phyloP scores from a whole-genome alignment of 495 filamentous ascomycete species.

The Pseudotulostoma volvatum region DNA sequence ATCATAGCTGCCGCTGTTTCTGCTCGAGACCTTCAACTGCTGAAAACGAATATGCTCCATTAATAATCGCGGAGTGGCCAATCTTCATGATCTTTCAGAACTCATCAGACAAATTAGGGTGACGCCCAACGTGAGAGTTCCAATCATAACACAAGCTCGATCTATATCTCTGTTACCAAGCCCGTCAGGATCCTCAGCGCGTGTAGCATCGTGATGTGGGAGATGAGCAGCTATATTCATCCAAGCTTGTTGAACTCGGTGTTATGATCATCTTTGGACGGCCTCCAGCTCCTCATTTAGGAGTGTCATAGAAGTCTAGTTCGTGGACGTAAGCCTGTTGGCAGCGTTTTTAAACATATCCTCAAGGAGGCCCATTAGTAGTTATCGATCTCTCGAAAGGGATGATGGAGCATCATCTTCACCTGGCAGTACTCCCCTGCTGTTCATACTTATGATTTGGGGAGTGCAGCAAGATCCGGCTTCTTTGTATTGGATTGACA shows the following conservation, averaged over 20 bases:
- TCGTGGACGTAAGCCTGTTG: not conserved
- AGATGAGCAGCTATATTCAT: not conserved
- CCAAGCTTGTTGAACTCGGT: not conserved
- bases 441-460: not conserved
- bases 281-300: not conserved
- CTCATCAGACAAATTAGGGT: not conserved
- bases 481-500: not conserved
- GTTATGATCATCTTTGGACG: not conserved
- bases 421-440: not conserved
- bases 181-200: not conserved
- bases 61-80: not conserved
- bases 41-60: not conserved
- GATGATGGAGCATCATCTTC: too few species aligned
- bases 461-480: not conserved
- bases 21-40: not conserved
- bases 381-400: too few species aligned
- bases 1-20: not conserved
- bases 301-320: not conserved
- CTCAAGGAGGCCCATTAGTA: not conserved
- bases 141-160: not conserved
- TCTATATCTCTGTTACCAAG: not conserved
- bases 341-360: not conserved
- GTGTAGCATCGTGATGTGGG: not conserved
- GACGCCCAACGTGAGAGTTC: not conserved
- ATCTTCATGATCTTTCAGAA: not conserved